Evolutionary conservation across 2,329 filamentous ascomycete genomes (phyloP), one percentile per base, ranked within the genome.

Genomic region (Lecanosticta acicola): DNA sequence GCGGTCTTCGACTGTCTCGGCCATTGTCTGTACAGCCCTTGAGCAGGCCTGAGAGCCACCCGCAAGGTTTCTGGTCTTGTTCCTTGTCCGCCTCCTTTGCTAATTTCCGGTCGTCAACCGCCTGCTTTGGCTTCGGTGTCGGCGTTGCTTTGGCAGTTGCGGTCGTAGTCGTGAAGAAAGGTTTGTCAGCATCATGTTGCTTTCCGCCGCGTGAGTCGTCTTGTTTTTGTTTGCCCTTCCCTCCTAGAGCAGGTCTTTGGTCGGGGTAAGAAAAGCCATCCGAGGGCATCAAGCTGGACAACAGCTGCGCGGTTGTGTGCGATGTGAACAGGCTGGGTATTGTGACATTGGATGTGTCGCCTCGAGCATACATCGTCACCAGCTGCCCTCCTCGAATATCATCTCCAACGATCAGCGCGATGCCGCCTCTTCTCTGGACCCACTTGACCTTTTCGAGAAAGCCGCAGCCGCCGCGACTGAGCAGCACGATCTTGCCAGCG

Each of bases 371-470:
- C 93, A 98, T 98, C 58, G 94, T 93, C 41, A 97, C 87, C 50
- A 98, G 71, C 29, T 85, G 85, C 3, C 89, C 90, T 36, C 91
- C 91, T 50, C 87, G 85, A 47, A 87, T 84, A 65, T 96, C 86
- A 66, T 98, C 93, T 19, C 93, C 93, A 2, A 98, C 90, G 54
- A 98, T 94, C 49, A 98, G 74, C 29, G 87, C 93, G 49, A 89
- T 78, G 16, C 85, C 93, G 18, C 93, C 93, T 61, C 93, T 80
- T 50, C 89, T 79, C 66, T 98, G 93, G 10, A 86, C 88, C 93
- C 93, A 98, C 71, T 94, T 91, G 53, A 93, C 88, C 68, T 98
- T 98, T 64, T 97, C 91, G 49, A 96, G 69, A 65, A 98, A 98
- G 3, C 93, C 93, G 66, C 93, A 98, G 5, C 91, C 93, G 47